phyloP scores from a whole-genome alignment of 108 stramenopile genomes.

The Nannochloropsis gaditana region DNA sequence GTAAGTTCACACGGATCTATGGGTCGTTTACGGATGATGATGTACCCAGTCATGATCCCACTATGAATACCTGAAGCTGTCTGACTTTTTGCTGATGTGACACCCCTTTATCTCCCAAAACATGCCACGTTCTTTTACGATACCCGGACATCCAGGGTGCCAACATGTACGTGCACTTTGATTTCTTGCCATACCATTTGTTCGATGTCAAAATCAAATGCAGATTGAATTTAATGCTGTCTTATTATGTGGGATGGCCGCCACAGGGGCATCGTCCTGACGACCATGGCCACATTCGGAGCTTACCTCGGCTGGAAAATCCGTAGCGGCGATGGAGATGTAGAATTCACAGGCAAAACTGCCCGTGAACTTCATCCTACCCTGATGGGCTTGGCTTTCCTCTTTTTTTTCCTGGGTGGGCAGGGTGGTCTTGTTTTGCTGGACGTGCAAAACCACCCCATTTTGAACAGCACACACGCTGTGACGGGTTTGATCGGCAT shows the following conservation, averaged over 20 bases:
- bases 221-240: too few species aligned
- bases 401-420: constrained; percentile 58
- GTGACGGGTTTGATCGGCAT: constrained; percentile 31
- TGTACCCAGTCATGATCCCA: too few species aligned
- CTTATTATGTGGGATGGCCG: too few species aligned
- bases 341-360: constrained; percentile 55
- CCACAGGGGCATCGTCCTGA: constrained; percentile 36
- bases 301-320: constrained; percentile 56
- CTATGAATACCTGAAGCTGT: too few species aligned
- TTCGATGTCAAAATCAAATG: too few species aligned
- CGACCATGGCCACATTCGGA: constrained; percentile 52
- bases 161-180: background rate
- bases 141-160: background rate
- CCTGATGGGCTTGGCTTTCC: constrained; percentile 49
- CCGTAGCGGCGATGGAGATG: constrained; percentile 50
- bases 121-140: background rate
- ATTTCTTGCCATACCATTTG: too few species aligned
- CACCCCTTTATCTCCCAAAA: too few species aligned
- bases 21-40: too few species aligned
- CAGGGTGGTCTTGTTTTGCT: constrained; percentile 57
- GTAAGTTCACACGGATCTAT: background rate
- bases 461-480: constrained; percentile 55
- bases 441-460: constrained; percentile 48
- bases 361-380: constrained; percentile 58
- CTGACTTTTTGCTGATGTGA: too few species aligned